Evolutionary conservation across 441 rosid species (phyloP), one percentile per base, ranked within the genome.

Genomic region (Populus hybrid): DNA sequence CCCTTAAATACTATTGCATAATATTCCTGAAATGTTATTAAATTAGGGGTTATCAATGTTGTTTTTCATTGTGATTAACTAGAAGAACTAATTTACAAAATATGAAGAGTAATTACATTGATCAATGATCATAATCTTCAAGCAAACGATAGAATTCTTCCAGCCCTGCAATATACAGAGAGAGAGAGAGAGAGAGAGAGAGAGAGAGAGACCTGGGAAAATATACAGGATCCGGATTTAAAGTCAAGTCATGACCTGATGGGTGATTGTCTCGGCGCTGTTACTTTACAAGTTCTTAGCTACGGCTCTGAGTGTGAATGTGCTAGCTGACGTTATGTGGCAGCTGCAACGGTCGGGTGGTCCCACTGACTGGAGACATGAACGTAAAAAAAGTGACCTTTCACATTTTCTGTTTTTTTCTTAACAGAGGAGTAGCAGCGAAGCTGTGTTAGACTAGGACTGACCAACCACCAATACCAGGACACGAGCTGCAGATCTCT

Each of bases 301-400:
- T 45, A 14, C 56, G 18, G 6, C 56, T 45, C 56, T 45, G 56
- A 45, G 2, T 45, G 56, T 45, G 56, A 45, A 45, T 63, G 66
- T 63, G 66, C 28, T 68, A 18, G 24, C 66, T 76, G 80, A 77
- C 77, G 74, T 64, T 31, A 10, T 16, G 0, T 10, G n/a, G 63
- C 68, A 50, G 45, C 72, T 74, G 42, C 81, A 81, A 84, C 83
- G 84, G 82, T 75, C 80, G 29, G 40, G 33, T 74, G 81, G 82
- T 66, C 78, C 73, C 78, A 76, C 74, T 8, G 45, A 40, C 59
- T 26, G 14, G 42, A 56, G 73, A 80, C 77, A 67, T 0, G 36
- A 65, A 36, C 56, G 3, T 16, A 63, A n/a, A 23, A 56, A 9
- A 11, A 31, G 35, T 64, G 68, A 64, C 68, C 16, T 64, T 10